phyloP scores from a whole-genome alignment of 345 rosid species.

The Linum trigynum region DNA sequence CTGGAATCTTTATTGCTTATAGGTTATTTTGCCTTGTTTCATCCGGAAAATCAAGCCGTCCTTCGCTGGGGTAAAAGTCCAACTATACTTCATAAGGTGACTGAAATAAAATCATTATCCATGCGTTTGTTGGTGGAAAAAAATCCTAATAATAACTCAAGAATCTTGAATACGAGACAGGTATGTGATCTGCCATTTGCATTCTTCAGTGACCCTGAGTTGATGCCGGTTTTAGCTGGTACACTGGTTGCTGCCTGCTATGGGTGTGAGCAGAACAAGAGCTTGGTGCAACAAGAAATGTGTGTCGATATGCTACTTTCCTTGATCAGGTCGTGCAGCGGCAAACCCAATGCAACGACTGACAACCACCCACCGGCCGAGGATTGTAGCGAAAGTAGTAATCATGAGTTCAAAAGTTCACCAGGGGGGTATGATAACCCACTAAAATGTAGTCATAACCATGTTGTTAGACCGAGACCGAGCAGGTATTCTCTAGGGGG shows the following conservation, averaged over 20 bases:
- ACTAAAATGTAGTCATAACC: constrained; percentile 28
- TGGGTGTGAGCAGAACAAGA: constrained; percentile 59
- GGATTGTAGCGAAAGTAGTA: constrained; percentile 30
- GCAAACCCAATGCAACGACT: constrained; percentile 24
- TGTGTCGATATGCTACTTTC: constrained; percentile 64
- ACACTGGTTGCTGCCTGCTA: constrained; percentile 59
- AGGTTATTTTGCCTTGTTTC: constrained; percentile 61
- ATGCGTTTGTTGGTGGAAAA: constrained; percentile 1
- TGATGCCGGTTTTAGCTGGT: constrained; percentile 61
- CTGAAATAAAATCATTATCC: constrained; percentile 12
- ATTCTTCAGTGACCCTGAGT: constrained; percentile 60
- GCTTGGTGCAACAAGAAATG: constrained; percentile 57
- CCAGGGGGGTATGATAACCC: constrained; percentile 23
- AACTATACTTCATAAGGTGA: constrained; percentile 74
- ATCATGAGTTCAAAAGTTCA: constrained; percentile 36
- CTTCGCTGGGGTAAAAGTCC: constrained; percentile 79
- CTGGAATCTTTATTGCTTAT: constrained; percentile 59
- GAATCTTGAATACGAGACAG: constrained; percentile 23
- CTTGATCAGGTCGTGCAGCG: constrained; percentile 46
- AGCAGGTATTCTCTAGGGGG: constrained; percentile 24
- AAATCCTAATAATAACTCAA: constrained; percentile 13
- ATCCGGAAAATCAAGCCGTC: constrained; percentile 62
- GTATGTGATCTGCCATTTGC: constrained; percentile 70
- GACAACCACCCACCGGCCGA: constrained; percentile 25
- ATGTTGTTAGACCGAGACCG: constrained; percentile 14